Percentiles rank a stretch among this genome's conserved stretches.
These are phyloP conservation scores for Phaseolus coccineus DNA, from an alignment of 331 rosid species.

Conservation along the genomic window DNA sequence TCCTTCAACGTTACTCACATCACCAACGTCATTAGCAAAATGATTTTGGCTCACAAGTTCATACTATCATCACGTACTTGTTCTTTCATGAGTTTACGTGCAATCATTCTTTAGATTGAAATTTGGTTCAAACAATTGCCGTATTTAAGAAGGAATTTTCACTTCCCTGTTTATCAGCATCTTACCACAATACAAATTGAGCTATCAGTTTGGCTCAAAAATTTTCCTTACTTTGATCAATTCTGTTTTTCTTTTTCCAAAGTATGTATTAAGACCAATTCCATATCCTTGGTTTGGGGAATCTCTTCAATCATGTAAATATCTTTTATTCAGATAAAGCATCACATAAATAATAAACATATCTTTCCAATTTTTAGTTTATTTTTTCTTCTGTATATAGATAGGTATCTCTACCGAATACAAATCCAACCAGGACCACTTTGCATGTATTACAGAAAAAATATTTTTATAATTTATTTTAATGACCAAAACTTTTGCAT, in stretches of 20 bases:
- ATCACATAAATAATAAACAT: neutral
- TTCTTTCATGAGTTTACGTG: neutral
- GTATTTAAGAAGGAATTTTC: neutral
- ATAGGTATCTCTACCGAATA: no score
- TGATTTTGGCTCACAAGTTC: slow-evolving; percentile 20
- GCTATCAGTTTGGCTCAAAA: neutral
- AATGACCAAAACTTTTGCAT: no score
- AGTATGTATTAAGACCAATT: neutral
- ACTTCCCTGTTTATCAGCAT: neutral
- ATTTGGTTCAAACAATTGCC: slow-evolving; percentile 13
- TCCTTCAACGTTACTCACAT: neutral
- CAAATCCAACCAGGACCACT: no score
- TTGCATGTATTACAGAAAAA: no score
- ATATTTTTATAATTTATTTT: no score
- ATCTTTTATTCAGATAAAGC: neutral
- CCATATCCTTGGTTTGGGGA: neutral
- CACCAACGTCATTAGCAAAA: slow-evolving; percentile 22
- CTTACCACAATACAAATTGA: neutral
- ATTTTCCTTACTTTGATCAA: neutral
- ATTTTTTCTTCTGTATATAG: no score
- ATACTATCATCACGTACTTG: neutral
- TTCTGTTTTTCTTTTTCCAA: neutral
- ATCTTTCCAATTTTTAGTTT: neutral
- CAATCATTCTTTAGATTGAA: neutral
- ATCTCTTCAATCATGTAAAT: neutral